These are phyloP conservation scores for Anthracocystis walkeri DNA, from an alignment of 1,284 basidiomycete species.

Conservation along the genomic window DNA sequence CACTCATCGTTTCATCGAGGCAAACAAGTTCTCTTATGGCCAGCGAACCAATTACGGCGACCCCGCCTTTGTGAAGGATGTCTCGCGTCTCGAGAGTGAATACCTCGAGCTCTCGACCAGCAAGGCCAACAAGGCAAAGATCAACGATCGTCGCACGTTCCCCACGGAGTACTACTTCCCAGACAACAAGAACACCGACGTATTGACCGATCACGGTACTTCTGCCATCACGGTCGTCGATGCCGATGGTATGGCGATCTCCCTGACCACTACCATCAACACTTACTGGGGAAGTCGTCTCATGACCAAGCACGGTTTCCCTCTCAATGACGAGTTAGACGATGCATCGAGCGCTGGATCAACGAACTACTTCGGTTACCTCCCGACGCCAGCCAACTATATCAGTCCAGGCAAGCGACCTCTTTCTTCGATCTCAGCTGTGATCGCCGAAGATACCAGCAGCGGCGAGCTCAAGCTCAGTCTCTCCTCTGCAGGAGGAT, in stretches of 20 bases:
- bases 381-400: conserved; percentile 68
- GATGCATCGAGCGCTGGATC: conserved; percentile 69
- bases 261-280: conserved; percentile 71
- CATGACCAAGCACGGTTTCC: conserved; percentile 61
- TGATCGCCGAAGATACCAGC: conserved; percentile 68
- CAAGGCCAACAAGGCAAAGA: conserved; percentile 62
- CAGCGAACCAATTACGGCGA: conserved; percentile 71
- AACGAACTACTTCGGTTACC: conserved; percentile 70
- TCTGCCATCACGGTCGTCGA: conserved; percentile 70
- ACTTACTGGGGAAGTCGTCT: conserved; percentile 68
- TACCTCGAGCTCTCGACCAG: conserved; percentile 66
- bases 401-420: conserved; percentile 70
- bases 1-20: conserved; percentile 70
- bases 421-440: conserved; percentile 69
- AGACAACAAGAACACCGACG: conserved; percentile 47
- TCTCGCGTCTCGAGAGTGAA: conserved; percentile 67
- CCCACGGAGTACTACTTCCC: conserved; percentile 69
- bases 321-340: conserved; percentile 70
- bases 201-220: conserved; percentile 69
- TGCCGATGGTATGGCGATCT: conserved; percentile 69
- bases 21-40: conserved; percentile 71
- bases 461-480: conserved; percentile 69
- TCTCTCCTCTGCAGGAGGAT: conserved; percentile 70
- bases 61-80: conserved; percentile 70
- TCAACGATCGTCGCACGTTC: conserved; percentile 60